These are phyloP conservation scores for Aspergillus aculeatus DNA, from an alignment of 2,329 filamentous ascomycete species.

Conservation along the genomic window DNA sequence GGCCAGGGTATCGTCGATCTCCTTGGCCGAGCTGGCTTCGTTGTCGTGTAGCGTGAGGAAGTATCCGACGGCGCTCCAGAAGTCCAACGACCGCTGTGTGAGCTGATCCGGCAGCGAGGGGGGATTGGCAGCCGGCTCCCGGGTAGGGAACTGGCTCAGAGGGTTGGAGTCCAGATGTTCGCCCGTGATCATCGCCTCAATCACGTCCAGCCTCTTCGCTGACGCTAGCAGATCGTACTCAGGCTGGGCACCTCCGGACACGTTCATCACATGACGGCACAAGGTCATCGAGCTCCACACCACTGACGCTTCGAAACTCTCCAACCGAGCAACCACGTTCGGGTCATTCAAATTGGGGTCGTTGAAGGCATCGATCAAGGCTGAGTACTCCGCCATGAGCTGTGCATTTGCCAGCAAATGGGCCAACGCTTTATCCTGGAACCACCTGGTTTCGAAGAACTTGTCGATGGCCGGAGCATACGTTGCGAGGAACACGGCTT, in stretches of 20 bases:
- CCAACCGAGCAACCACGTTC: conserved; percentile 38
- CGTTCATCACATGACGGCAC: conserved; percentile 45
- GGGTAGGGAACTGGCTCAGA: conserved; percentile 45
- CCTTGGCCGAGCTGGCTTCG: conserved; percentile 51
- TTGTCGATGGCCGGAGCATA: conserved; percentile 73
- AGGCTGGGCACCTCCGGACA: conserved; percentile 38
- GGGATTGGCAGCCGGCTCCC: conserved; percentile 36
- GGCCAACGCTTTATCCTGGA: conserved; percentile 56
- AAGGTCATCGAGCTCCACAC: conserved; percentile 60
- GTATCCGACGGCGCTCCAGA: conserved; percentile 77
- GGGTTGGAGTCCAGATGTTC: conserved; percentile 59
- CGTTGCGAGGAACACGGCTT: conserved; percentile 69
- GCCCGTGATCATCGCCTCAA: conserved; percentile 75
- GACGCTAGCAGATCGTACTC: conserved; percentile 64
- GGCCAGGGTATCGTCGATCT: conserved; percentile 64
- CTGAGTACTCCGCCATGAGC: conserved; percentile 65
- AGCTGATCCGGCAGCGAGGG: conserved; percentile 50
- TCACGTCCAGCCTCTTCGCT: conserved; percentile 68
- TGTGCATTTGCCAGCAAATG: conserved; percentile 55
- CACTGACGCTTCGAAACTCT: conserved; percentile 59
- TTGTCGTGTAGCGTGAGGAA: conserved; percentile 68
- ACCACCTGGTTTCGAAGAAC: conserved; percentile 84
- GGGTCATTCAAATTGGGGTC: conserved; percentile 40
- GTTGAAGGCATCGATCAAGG: conserved; percentile 57
- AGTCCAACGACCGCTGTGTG: conserved; percentile 66